These are phyloP conservation scores for Diaporthe nobilis DNA, from an alignment of 2,329 filamentous ascomycete species.

Conservation along the genomic window DNA sequence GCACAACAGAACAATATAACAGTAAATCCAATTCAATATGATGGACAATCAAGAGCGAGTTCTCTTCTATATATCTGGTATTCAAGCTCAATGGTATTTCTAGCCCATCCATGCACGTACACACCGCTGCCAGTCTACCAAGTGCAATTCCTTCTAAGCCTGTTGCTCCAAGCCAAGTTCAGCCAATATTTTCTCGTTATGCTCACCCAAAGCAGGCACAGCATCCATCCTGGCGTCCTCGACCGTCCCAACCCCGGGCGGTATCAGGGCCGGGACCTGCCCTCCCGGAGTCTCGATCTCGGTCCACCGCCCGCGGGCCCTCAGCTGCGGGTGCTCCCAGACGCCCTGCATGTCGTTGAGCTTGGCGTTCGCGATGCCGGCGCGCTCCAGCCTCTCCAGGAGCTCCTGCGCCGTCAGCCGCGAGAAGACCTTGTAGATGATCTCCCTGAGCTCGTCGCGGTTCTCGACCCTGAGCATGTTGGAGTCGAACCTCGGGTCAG, in stretches of 20 bases:
- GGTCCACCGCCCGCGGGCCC: constrained; percentile 65
- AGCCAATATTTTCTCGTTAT: constrained; percentile 61
- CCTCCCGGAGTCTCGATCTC: constrained; percentile 63
- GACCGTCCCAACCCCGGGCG: constrained; percentile 57
- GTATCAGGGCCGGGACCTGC: constrained; percentile 62
- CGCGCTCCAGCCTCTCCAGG: constrained; percentile 59
- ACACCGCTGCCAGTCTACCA: background rate
- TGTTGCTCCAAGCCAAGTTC: constrained; percentile 56
- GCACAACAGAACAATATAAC: background rate
- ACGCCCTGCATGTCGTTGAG: constrained; percentile 69
- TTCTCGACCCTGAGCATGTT: constrained; percentile 63
- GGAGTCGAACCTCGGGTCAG: constrained; percentile 61
- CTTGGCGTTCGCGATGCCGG: constrained; percentile 68
- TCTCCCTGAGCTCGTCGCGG: constrained; percentile 58
- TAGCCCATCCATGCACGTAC: background rate
- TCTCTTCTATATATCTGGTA: no score
- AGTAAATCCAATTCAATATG: background rate
- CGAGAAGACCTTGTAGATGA: constrained; percentile 61
- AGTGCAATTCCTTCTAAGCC: background rate
- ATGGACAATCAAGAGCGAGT: no score
- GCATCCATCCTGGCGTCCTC: constrained; percentile 56
- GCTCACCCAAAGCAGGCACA: constrained; percentile 64
- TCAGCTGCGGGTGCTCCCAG: constrained; percentile 67
- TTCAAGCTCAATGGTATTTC: no score
- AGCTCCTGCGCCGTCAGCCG: constrained; percentile 56